These are phyloP conservation scores for Serendipita vermifera DNA, from an alignment of 768 basidiomycete species.

Conservation along the genomic window DNA sequence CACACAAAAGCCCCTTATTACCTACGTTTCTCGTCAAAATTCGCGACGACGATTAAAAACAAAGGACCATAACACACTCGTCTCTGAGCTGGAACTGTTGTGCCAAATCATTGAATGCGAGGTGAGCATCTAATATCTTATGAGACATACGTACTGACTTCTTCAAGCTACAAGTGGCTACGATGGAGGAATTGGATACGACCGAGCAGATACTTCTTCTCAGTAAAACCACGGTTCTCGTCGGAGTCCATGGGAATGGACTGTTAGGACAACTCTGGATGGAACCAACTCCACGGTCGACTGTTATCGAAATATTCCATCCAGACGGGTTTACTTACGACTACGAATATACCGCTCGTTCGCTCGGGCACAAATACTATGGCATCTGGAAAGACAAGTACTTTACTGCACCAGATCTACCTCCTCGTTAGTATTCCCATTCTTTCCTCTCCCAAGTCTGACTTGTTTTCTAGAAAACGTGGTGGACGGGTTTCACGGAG, in stretches of 20 bases:
- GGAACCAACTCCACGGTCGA: conserved; percentile 24
- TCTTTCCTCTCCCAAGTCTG: too few species aligned
- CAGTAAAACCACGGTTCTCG: neutral
- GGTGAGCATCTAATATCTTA: conserved; percentile 58
- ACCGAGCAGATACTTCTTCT: neutral
- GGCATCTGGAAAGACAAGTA: conserved; percentile 25
- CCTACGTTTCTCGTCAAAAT: conserved; percentile 78
- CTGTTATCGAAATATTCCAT: conserved; percentile 30
- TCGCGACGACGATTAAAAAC: conserved; percentile 74
- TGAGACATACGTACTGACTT: neutral
- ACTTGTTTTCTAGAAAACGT: too few species aligned
- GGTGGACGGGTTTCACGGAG: neutral
- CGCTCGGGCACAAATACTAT: conserved; percentile 25
- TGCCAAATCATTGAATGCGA: conserved; percentile 65
- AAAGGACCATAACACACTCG: conserved; percentile 66
- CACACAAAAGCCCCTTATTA: conserved; percentile 48
- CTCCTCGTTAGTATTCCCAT: neutral
- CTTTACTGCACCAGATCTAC: neutral
- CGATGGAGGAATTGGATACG: neutral
- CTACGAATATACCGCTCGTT: conserved; percentile 25
- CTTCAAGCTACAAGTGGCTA: neutral
- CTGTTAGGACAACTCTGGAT: conserved; percentile 23
- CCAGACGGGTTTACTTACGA: conserved; percentile 27
- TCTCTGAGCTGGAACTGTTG: conserved; percentile 56
- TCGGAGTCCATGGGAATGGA: conserved; percentile 10